Evolutionary conservation across 192 early-diverging fungal genomes (phyloP).

Genomic region (Podila verticillata): DNA sequence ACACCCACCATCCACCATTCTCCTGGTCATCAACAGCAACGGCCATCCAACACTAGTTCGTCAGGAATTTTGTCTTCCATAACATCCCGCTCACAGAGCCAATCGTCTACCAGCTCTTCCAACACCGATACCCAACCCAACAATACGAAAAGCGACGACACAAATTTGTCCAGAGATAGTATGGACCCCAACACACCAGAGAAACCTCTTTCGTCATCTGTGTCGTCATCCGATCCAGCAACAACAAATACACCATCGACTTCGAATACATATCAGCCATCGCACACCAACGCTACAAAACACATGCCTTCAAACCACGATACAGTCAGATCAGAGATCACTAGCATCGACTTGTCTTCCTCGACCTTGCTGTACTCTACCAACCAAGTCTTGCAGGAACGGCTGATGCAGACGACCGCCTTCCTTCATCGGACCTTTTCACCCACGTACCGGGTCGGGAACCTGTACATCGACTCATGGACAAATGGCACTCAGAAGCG

Average conservation of each 20-base stretch:
- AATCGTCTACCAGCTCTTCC: too few relatives aligned
- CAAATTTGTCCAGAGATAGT: too few relatives aligned
- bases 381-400: constrained; percentile 27
- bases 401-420: constrained; percentile 28
- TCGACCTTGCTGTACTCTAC: constrained; percentile 18
- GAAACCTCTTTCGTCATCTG: too few relatives aligned
- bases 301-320: not conserved
- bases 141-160: too few relatives aligned
- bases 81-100: too few relatives aligned
- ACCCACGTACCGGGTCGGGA: constrained; percentile 36
- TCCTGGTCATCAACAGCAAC: not conserved
- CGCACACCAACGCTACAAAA: not conserved
- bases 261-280: not conserved
- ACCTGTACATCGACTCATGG: constrained; percentile 39
- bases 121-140: too few relatives aligned
- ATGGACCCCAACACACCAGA: too few relatives aligned
- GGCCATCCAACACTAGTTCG: not conserved
- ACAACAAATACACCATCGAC: not conserved
- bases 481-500: constrained; percentile 45
- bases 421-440: constrained; percentile 44
- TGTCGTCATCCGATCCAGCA: not conserved
- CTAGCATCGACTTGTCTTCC: constrained; percentile 11
- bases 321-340: not conserved
- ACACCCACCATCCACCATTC: not conserved
- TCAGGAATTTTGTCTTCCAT: not conserved